These are phyloP conservation scores for Podospora pseudopauciseta DNA, from an alignment of 495 filamentous ascomycete genomes.

Conservation along the genomic window DNA sequence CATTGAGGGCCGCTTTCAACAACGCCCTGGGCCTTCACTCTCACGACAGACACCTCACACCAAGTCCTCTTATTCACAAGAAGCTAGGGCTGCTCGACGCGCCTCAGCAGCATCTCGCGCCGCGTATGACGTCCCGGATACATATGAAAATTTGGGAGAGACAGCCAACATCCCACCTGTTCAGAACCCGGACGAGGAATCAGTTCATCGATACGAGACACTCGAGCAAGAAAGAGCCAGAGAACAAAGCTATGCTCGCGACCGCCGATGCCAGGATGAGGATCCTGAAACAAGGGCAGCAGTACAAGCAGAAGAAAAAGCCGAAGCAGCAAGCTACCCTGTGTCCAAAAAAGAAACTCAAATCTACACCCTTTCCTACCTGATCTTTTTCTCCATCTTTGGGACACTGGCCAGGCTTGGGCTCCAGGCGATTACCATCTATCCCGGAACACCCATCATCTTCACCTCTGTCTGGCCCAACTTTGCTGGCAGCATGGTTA, in stretches of 20 bases:
- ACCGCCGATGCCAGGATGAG: constrained; percentile 10
- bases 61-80: not conserved
- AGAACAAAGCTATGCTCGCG: constrained; percentile 24
- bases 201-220: constrained; percentile 25
- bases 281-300: constrained; percentile 12
- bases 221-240: constrained; percentile 30
- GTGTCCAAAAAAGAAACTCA: constrained; percentile 61
- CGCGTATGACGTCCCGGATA: constrained; percentile 45
- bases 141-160: constrained; percentile 49
- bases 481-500: constrained; percentile 72
- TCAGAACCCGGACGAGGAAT: constrained; percentile 42
- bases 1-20: not conserved
- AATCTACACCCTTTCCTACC: constrained; percentile 74
- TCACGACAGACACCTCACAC: not conserved
- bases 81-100: constrained; percentile 5
- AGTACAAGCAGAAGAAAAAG: constrained; percentile 13
- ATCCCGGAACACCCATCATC: constrained; percentile 70
- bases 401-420: constrained; percentile 85
- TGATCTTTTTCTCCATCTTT: constrained; percentile 81
- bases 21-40: not conserved
- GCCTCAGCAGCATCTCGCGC: constrained; percentile 16
- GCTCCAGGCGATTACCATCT: constrained; percentile 75
- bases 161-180: constrained; percentile 42
- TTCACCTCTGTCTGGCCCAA: constrained; percentile 87
- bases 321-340: constrained; percentile 1